Evolutionary conservation across 495 filamentous ascomycete genomes (phyloP), one percentile per base, ranked within the genome.

Genomic region (Schizothecium vesticola): DNA sequence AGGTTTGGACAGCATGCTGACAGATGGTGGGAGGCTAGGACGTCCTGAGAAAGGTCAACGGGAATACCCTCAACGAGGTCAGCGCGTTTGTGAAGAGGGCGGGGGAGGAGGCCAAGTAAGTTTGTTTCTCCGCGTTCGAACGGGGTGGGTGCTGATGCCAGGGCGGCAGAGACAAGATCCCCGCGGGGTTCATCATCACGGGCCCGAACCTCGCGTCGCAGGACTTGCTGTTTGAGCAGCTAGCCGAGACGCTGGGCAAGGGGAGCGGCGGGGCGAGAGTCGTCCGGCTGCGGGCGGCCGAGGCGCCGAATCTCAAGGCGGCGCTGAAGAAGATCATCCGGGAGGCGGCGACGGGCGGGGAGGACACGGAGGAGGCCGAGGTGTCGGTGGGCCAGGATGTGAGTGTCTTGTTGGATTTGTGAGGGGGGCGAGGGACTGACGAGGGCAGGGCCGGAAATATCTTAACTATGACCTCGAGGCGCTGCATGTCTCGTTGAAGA

Each of bases 381-480:
- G 59, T 82, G 8, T 69, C 76, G 25, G 81, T 82, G 43, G 84
- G 84, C 31, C 81, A 85, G 75, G 80, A 86, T 70, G 87, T 88
- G 78, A 71, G 83, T 76, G 23, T 23, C 23, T 55, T 51, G 9
- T 22, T 19, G 61, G 29, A 13, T 24, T 29, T 64, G 33, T n/a
- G 25, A 23, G 67, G 56, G 8, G 36, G 26, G n/a, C n/a, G n/a
- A 26, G 2, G 33, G 25, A 60, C 60, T 65, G 61, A 68, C 36
- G 23, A 43, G 67, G n/a, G 3, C 72, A 90, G 86, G 88, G 87
- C 1, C 85, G 86, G 31, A 90, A 89, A 79, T 86, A 92, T 60
- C 84, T 98, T n/a, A 91, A 90, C 69, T 98, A 98, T 73, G 96
- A 98, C 74, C 83, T 98, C 13, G 89, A 94, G 71, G 85, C 91